Evolutionary conservation across 371 early-diverging fungal species (phyloP), one percentile per base, ranked within the genome.

Genomic region (Chytridium lagenaria): DNA sequence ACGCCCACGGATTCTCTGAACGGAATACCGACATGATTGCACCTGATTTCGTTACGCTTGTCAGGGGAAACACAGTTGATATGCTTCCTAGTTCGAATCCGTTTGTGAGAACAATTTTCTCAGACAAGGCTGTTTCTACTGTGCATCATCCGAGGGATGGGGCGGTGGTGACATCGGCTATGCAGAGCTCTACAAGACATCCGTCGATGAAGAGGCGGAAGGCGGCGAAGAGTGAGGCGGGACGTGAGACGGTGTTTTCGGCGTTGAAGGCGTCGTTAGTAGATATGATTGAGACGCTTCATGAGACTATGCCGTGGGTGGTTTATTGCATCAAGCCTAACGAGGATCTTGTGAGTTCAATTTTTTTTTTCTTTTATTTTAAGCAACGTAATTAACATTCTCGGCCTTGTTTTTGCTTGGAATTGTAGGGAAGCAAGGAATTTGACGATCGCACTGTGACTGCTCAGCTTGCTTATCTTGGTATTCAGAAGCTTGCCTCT

Each of bases 291-390:
- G 90, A 90, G 38, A 88, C 95, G 0, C 81, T 97, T 50, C 87
- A 89, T 65, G 94, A 94, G 72, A 95, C 97, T 0, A 88, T 89
- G 38, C 86, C 93, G n/a, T 97, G 96, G 92, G 90, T 90, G 70
- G 83, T 97, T 52, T 85, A 94, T 75, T 95, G 94, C 80, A 83
- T 96, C 36, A 75, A 78, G 51, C 78, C 78, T 10, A 82, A 78
- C 64, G 77, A 79, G 36, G 80, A 77, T 63, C 59, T 79, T 44
- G 69, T 69, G 37, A n/a, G n/a, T n/a, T n/a, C n/a, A n/a, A n/a
- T n/a, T n/a, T n/a, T n/a, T n/a, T n/a, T n/a, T n/a, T n/a, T n/a
- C n/a, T n/a, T n/a, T n/a, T n/a, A n/a, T n/a, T n/a, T n/a, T n/a
- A n/a, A n/a, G n/a, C n/a, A n/a, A n/a, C n/a, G n/a, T n/a, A n/a